A percentile compares a stretch with the other conserved stretches of the same genome.
Conservation (phyloP, 331 rosid genomes). For the Saraca asoca region DNA sequence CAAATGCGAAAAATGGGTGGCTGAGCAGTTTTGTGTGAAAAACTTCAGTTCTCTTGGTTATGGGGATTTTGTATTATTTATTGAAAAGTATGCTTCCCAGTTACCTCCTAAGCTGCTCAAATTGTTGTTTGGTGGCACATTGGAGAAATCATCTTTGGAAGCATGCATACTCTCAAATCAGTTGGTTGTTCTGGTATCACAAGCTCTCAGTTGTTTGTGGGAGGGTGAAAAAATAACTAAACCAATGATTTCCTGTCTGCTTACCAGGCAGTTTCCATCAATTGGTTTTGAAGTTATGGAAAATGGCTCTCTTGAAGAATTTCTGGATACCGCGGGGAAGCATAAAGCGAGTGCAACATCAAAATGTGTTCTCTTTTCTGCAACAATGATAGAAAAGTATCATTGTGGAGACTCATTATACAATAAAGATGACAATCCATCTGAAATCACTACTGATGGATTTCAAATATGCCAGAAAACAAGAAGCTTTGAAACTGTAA, state of each 20-base stretch:
- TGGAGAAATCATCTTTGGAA: constrained; percentile 51
- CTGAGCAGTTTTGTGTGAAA: constrained; percentile 64
- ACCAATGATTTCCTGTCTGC: constrained; percentile 59
- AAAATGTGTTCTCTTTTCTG: constrained; percentile 72
- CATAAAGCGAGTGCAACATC: constrained; percentile 49
- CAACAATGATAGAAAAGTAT: constrained; percentile 51
- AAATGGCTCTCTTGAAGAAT: constrained; percentile 59
- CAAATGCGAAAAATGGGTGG: constrained; percentile 72
- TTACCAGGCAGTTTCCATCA: constrained; percentile 72
- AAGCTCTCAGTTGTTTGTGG: constrained; percentile 69
- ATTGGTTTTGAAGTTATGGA: constrained; percentile 57
- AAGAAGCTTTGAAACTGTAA: constrained; percentile 40
- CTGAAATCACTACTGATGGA: constrained; percentile 40
- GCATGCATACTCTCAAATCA: constrained; percentile 71
- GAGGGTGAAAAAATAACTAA: constrained; percentile 53
- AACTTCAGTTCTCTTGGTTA: constrained; percentile 73
- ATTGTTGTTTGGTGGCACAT: constrained; percentile 43
- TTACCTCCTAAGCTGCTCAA: constrained; percentile 63
- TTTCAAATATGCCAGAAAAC: constrained; percentile 37
- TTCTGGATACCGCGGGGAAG: constrained; percentile 50
- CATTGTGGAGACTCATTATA: constrained; percentile 42
- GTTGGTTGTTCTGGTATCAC: constrained; percentile 65
- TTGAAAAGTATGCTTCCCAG: constrained; percentile 57
- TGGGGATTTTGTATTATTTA: constrained; percentile 68
- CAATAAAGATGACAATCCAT: constrained; percentile 37